Evolutionary conservation across 805 yeast genomes (phyloP), one percentile per base, ranked within the genome.

Genomic region (Pichia membranifaciens): DNA sequence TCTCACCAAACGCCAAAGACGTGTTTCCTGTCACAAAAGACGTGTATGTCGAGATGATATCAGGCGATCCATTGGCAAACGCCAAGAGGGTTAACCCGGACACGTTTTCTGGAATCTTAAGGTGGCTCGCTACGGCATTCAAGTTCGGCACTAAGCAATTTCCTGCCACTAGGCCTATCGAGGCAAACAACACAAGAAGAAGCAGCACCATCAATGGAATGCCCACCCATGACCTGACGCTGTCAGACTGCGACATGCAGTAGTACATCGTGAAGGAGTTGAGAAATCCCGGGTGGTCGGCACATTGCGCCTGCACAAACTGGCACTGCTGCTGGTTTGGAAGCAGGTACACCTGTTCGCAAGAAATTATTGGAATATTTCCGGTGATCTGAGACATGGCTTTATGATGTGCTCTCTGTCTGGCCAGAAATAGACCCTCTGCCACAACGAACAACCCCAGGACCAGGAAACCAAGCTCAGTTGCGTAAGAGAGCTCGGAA

Each of bases 11-110:
- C 0, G 98, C 97, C 59, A 91, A 68, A 0, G 87, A 76, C 0
- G 82, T 80, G 15, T 84, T 79, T 12, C 78, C 82, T 0, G 81
- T 67, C 15, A 72, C 73, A 73, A 93, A 77, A 1, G 97, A 95
- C 38, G 83, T 81, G 58, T 82, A 87, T 0, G 96, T 89, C 43
- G 90, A 78, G 43, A 90, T 73, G 2, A 91, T 81, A 64, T 91
- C 99, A 0, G 97, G 96, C 0, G 95, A 75, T 1, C 96, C 95
- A 64, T 91, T 91, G 1, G 97, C 99, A 54, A 91, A 74, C 0
- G 98, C 96, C 51, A 91, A 67, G 17, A 91, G 67, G 0, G 97
- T 90, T 55, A 93, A 75, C 0, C 99, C 99, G 6, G 93, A 84
- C 10, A 93, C 69, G 52, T 86, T 81, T 48, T 88, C 95, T 2